Conservation (phyloP, 106 monocot species). For the Acanthochlamys bracteata region DNA sequence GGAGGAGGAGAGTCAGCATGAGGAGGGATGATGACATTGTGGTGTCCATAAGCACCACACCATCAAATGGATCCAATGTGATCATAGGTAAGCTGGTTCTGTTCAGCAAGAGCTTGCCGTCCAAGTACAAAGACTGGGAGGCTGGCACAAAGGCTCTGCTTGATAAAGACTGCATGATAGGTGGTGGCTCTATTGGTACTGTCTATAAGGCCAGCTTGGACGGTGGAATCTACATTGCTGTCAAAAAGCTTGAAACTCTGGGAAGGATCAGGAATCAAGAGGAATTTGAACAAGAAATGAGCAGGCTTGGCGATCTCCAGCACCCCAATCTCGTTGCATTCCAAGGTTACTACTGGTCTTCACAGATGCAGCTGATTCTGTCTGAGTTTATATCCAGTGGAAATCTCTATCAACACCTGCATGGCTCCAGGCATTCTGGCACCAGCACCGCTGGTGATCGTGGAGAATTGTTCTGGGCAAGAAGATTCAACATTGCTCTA, state of each 20-base stretch:
- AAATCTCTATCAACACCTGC: slow-evolving; percentile 82
- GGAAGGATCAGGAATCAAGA: slow-evolving; percentile 84
- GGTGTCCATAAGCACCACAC: slow-evolving; percentile 62
- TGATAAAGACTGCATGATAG: slow-evolving; percentile 75
- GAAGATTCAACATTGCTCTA: slow-evolving; percentile 64
- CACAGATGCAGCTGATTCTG: slow-evolving; percentile 66
- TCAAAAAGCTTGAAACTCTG: slow-evolving; percentile 83
- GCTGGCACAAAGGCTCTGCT: slow-evolving; percentile 81
- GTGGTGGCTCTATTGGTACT: slow-evolving; percentile 73
- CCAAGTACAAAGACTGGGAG: slow-evolving; percentile 91
- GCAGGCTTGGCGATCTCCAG: slow-evolving; percentile 51
- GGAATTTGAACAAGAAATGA: slow-evolving; percentile 89
- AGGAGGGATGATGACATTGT: slow-evolving; percentile 37
- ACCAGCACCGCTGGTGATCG: slow-evolving; percentile 23
- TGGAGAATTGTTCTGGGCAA: slow-evolving; percentile 55
- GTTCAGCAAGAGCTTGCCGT: slow-evolving; percentile 89
- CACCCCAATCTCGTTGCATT: slow-evolving; percentile 69
- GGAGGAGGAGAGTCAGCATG: slow-evolving; percentile 17
- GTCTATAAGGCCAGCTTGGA: slow-evolving; percentile 78
- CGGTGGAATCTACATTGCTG: slow-evolving; percentile 71
- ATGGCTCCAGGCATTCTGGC: slow-evolving; percentile 18
- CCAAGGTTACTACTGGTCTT: slow-evolving; percentile 94
- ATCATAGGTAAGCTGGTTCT: slow-evolving; percentile 94
- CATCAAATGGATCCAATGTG: slow-evolving; percentile 31
- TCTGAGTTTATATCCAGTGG: slow-evolving; percentile 70